Conservation (phyloP, 345 rosid species). For the Cochlearia excelsa region DNA sequence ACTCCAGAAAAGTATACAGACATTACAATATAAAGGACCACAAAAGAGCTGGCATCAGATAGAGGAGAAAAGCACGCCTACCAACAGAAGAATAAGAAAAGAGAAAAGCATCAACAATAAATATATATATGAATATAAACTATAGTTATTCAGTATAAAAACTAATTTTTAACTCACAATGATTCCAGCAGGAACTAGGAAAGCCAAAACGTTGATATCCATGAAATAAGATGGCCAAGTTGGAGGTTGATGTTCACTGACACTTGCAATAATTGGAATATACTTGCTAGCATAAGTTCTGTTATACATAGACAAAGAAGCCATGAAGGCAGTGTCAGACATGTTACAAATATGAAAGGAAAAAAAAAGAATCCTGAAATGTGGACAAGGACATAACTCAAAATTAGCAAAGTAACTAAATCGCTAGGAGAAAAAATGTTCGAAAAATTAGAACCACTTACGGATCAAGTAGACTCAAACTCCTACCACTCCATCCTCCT, state of each 20-base stretch:
- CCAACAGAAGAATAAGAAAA: conserved; percentile 36
- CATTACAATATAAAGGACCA: conserved; percentile 83
- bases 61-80: conserved; percentile 98
- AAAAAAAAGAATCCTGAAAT: conserved; percentile 1
- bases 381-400: background rate
- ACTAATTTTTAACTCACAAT: conserved; percentile 53
- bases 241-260: conserved; percentile 99
- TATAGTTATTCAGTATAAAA: conserved; percentile 6
- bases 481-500: conserved; percentile 98
- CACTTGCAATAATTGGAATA: conserved; percentile 98
- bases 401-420: conserved; percentile 9
- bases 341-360: conserved; percentile 1
- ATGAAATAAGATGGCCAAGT: conserved; percentile 99
- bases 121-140: background rate
- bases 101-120: conserved; percentile 6
- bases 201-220: conserved; percentile 99
- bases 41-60: conserved; percentile 96
- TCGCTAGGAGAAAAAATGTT: conserved; percentile 2
- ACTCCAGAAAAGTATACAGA: conserved; percentile 99
- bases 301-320: conserved; percentile 31
- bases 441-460: conserved; percentile 42
- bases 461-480: conserved; percentile 99
- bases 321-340: conserved; percentile 18
- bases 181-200: conserved; percentile 99
- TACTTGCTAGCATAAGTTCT: conserved; percentile 98